A percentile compares a stretch with the other conserved stretches of the same genome.
Conservation (phyloP, 805 yeast genomes). For the Torulaspora franciscae region DNA sequence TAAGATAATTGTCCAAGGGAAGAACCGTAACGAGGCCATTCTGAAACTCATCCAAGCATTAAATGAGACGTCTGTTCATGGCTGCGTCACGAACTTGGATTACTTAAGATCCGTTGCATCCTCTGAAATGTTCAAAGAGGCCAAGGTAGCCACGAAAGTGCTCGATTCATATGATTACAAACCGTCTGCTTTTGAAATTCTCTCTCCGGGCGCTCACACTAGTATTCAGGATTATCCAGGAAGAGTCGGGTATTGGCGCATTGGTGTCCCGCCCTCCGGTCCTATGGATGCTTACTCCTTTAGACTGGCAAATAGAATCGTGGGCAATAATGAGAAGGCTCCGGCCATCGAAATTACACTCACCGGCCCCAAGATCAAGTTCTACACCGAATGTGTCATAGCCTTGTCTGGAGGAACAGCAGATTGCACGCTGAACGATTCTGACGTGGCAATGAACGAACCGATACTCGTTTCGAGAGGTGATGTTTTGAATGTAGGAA, state of each 20-base stretch:
- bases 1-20: conserved; percentile 91
- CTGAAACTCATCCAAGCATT: conserved; percentile 71
- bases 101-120: conserved; percentile 81
- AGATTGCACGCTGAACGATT: conserved; percentile 61
- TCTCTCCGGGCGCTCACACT: conserved; percentile 90
- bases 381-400: conserved; percentile 74
- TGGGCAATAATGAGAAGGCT: conserved; percentile 75
- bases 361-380: conserved; percentile 77
- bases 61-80: conserved; percentile 79
- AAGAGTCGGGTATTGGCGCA: conserved; percentile 59
- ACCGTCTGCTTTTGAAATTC: conserved; percentile 80
- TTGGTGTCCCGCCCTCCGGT: conserved; percentile 97
- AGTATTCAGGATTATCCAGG: conserved; percentile 96
- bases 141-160: conserved; percentile 80
- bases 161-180: conserved; percentile 74
- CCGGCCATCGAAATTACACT: conserved; percentile 91
- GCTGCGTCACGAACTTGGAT: conserved; percentile 86
- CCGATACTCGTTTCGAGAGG: conserved; percentile 72
- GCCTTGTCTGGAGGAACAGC: conserved; percentile 85
- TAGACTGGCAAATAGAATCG: conserved; percentile 82
- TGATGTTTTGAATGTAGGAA: conserved; percentile 75
- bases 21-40: conserved; percentile 81
- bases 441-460: conserved; percentile 54
- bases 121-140: conserved; percentile 77
- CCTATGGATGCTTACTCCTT: conserved; percentile 95